Evolutionary conservation across 352 stramenopile species (phyloP).

Genomic region (Phytophthora melonis): DNA sequence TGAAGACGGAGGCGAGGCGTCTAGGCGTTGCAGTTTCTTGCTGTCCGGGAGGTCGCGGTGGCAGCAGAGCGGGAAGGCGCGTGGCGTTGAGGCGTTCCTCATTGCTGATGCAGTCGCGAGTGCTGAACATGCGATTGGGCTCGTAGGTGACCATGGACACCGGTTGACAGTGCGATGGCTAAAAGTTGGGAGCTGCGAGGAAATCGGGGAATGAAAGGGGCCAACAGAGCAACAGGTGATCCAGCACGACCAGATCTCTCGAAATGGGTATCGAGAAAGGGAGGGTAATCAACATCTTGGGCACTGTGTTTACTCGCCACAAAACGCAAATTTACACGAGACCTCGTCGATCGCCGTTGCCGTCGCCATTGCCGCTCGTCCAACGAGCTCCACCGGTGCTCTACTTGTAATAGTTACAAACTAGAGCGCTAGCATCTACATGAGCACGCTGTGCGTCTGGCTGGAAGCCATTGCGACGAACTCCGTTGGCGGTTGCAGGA

Average conservation of each 20-base stretch:
- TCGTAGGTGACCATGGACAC: neutral
- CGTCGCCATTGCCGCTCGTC: too few species aligned
- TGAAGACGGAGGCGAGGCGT: slow-evolving; percentile 12
- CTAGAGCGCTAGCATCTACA: too few species aligned
- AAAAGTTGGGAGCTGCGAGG: neutral
- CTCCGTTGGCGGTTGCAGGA: too few species aligned
- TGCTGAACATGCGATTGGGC: neutral
- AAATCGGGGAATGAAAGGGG: slow-evolving; percentile 11
- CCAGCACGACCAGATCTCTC: neutral
- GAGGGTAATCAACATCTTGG: too few species aligned
- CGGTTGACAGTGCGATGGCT: neutral
- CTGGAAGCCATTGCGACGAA: too few species aligned
- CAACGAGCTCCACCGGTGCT: too few species aligned
- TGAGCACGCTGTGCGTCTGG: too few species aligned
- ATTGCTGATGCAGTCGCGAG: neutral
- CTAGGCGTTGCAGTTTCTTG: neutral
- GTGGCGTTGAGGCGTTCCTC: neutral
- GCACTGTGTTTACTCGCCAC: too few species aligned
- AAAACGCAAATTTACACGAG: too few species aligned
- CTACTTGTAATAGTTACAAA: too few species aligned
- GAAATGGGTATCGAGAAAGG: neutral
- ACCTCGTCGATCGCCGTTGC: too few species aligned
- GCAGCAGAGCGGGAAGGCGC: slow-evolving; percentile 8
- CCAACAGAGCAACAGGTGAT: slow-evolving; percentile 12
- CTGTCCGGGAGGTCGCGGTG: slow-evolving; percentile 4